Evolutionary conservation across 2,329 filamentous ascomycete genomes (phyloP).

Genomic region (Pyrenophora tritici-repentis): DNA sequence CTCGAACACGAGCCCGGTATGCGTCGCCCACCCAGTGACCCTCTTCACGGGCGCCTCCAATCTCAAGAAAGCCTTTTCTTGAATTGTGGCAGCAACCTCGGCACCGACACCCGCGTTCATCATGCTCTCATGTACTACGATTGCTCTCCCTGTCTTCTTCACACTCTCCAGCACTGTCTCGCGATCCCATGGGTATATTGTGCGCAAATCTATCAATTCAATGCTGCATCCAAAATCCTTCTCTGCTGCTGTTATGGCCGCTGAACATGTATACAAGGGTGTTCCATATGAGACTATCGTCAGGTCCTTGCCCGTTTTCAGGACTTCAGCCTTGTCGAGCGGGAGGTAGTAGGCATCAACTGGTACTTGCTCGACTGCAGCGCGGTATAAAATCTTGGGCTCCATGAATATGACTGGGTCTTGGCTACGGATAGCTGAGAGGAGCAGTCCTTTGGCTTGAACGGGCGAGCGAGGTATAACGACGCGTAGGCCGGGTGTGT

Average conservation of each 20-base stretch:
- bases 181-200: conserved; percentile 91
- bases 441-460: conserved; percentile 85
- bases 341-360: conserved; percentile 80
- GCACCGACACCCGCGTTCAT: conserved; percentile 87
- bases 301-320: conserved; percentile 79
- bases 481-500: conserved; percentile 83
- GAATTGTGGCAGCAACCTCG: conserved; percentile 85
- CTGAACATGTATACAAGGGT: conserved; percentile 80
- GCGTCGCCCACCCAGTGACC: conserved; percentile 88
- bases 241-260: conserved; percentile 75
- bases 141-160: conserved; percentile 80
- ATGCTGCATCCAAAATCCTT: conserved; percentile 75
- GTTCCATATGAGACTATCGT: conserved; percentile 90
- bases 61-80: conserved; percentile 82
- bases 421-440: conserved; percentile 74
- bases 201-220: conserved; percentile 86
- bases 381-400: conserved; percentile 89
- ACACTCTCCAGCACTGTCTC: conserved; percentile 80
- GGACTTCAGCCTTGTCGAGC: conserved; percentile 80
- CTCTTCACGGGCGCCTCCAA: conserved; percentile 84
- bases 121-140: conserved; percentile 93
- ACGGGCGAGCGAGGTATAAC: conserved; percentile 83
- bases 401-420: conserved; percentile 94
- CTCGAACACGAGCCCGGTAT: conserved; percentile 79
- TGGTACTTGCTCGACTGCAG: conserved; percentile 89